Evolutionary conservation across 164 flowering plant genomes (phyloP).

Genomic region (Akebia trifoliata): DNA sequence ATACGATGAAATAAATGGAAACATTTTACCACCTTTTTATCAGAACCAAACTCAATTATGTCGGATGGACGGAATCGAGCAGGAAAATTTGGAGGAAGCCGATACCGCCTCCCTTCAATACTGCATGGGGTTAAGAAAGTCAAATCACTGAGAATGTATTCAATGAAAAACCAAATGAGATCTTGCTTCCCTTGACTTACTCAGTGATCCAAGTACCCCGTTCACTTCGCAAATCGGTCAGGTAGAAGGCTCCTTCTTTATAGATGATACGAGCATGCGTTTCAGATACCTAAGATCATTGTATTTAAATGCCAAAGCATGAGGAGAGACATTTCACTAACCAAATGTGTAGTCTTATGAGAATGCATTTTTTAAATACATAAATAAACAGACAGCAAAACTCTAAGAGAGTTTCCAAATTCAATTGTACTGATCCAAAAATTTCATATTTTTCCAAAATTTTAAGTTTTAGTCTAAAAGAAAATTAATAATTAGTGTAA

Average conservation of each 20-base stretch:
- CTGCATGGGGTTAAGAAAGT: constrained; percentile 35
- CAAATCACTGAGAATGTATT: background rate
- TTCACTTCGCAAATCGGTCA: constrained; percentile 73
- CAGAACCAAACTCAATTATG: constrained; percentile 63
- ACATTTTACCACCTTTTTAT: constrained; percentile 35
- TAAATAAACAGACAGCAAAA: too few relatives aligned
- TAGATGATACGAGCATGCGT: constrained; percentile 65
- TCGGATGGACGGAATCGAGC: constrained; percentile 75
- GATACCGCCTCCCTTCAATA: constrained; percentile 63
- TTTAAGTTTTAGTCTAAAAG: too few relatives aligned
- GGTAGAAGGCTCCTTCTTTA: constrained; percentile 70
- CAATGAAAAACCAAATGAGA: background rate
- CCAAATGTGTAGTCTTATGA: too few relatives aligned
- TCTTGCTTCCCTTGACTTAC: constrained; percentile 39
- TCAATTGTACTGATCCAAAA: too few relatives aligned
- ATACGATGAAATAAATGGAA: background rate
- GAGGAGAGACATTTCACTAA: too few relatives aligned
- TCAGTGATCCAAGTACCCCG: constrained; percentile 77
- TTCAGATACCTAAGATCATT: constrained; percentile 59
- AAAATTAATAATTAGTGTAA: too few relatives aligned
- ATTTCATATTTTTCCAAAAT: too few relatives aligned
- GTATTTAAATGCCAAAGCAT: too few relatives aligned
- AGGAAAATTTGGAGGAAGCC: constrained; percentile 64
- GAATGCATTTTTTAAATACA: too few relatives aligned
- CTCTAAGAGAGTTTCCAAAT: too few relatives aligned